A percentile compares a stretch with the other conserved stretches of the same genome.
Conservation (phyloP, 768 basidiomycete species). For the Leucocoprinus sp. region DNA sequence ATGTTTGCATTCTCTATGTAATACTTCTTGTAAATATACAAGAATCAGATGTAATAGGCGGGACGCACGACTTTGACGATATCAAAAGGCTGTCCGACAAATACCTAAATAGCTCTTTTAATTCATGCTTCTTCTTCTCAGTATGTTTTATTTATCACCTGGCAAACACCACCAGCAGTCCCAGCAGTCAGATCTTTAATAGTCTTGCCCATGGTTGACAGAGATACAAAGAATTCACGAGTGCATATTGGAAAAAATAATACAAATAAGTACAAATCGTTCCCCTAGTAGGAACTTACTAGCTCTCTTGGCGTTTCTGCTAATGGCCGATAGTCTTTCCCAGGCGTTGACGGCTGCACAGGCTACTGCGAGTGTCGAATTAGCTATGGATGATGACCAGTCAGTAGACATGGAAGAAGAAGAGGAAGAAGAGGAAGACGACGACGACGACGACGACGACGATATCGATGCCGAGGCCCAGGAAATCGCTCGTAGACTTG, state of each 20-base stretch:
- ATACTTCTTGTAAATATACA: conserved; percentile 1
- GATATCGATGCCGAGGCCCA: conserved; percentile 64
- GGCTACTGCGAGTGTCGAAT: conserved; percentile 4
- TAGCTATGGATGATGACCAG: conserved; percentile 6
- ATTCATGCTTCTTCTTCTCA: conserved; percentile 13
- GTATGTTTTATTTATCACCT: conserved; percentile 46
- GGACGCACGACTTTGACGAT: conserved; percentile 89
- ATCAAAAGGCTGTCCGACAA: conserved; percentile 93
- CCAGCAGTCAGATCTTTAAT: conserved; percentile 85
- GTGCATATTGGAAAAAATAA: conserved; percentile 1
- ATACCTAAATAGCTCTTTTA: conserved; percentile 39
- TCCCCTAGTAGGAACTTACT: conserved; percentile 8
- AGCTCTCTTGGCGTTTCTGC: neutral
- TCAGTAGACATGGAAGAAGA: conserved; percentile 32
- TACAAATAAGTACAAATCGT: conserved; percentile 8
- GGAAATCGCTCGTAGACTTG: conserved; percentile 63
- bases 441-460: conserved; percentile 52
- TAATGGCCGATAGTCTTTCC: conserved; percentile 8
- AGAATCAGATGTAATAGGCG: neutral
- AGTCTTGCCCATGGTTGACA: conserved; percentile 47
- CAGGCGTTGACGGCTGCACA: conserved; percentile 8
- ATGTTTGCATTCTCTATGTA: conserved; percentile 85
- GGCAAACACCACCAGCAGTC: conserved; percentile 85
- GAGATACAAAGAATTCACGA: too few species aligned
- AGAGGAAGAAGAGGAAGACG: conserved; percentile 36